phyloP scores from a whole-genome alignment of 371 early-diverging fungal genomes.

The Dichotomocladium elegans region DNA sequence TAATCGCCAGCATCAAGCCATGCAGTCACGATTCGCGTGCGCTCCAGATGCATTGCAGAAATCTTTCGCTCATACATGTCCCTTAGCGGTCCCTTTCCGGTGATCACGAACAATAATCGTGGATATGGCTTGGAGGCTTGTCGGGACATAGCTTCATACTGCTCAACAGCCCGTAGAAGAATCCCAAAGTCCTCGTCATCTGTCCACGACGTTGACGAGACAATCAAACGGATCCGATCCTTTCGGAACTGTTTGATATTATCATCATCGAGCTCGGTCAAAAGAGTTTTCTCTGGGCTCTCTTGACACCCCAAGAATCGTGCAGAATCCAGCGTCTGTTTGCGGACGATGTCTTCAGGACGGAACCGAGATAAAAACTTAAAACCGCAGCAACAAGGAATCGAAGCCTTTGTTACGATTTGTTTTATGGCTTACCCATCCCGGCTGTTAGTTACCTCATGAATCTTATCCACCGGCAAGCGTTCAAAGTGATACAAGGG shows the following conservation, averaged over 20 bases:
- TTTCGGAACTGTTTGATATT: conserved; percentile 28
- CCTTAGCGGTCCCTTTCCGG: conserved; percentile 90
- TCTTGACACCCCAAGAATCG: conserved; percentile 20
- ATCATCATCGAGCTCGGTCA: conserved; percentile 29
- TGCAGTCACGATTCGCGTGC: conserved; percentile 69
- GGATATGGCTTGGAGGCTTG: conserved; percentile 36
- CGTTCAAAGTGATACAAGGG: conserved; percentile 67
- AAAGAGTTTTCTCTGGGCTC: conserved; percentile 28
- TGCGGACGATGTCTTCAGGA: conserved; percentile 36
- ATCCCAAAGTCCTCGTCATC: conserved; percentile 92
- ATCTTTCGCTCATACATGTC: conserved; percentile 65
- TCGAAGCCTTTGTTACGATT: conserved; percentile 4
- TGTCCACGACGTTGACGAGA: conserved; percentile 95
- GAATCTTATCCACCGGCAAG: conserved; percentile 51
- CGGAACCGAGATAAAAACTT: conserved; percentile 36
- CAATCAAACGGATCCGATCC: conserved; percentile 69
- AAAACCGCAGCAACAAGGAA: neutral
- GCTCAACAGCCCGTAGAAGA: conserved; percentile 66
- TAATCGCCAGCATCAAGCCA: conserved; percentile 87
- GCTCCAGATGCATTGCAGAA: conserved; percentile 39
- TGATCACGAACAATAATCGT: conserved; percentile 77
- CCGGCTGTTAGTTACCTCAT: conserved; percentile 38
- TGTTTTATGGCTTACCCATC: neutral
- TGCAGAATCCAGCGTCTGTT: conserved; percentile 23
- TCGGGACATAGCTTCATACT: conserved; percentile 44